phyloP scores from a whole-genome alignment of 192 early-diverging fungal genomes.

The Coemansia sp. region DNA sequence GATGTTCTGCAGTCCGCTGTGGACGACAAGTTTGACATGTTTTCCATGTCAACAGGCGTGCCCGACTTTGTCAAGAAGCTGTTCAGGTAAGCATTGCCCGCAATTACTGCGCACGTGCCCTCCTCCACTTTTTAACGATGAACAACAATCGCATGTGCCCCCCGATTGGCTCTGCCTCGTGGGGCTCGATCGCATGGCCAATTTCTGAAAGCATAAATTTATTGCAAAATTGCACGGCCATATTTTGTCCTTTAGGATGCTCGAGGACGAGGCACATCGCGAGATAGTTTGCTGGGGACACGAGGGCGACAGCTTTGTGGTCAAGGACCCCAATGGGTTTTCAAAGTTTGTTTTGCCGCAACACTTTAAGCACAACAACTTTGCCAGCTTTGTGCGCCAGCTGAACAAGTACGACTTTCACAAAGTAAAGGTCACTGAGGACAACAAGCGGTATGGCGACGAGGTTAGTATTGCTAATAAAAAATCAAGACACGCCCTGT shows the following conservation, averaged over 20 bases:
- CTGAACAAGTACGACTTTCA: slow-evolving; percentile 89
- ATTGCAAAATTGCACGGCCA: slow-evolving; percentile 1
- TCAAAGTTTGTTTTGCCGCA: slow-evolving; percentile 77
- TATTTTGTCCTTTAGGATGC: slow-evolving; percentile 39
- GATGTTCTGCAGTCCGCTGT: slow-evolving; percentile 38
- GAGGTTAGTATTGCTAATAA: slow-evolving; percentile 29
- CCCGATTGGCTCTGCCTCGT: slow-evolving; percentile 2
- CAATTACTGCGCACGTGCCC: not conserved
- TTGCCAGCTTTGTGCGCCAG: slow-evolving; percentile 88
- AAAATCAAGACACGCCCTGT: no score
- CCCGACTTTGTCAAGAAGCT: slow-evolving; percentile 59
- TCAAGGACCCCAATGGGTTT: slow-evolving; percentile 85
- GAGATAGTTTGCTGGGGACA: slow-evolving; percentile 72
- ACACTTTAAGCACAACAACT: slow-evolving; percentile 93
- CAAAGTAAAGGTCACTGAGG: slow-evolving; percentile 64
- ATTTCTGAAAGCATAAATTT: not conserved
- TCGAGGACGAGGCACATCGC: slow-evolving; percentile 53
- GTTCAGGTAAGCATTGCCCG: slow-evolving; percentile 36
- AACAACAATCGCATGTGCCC: not conserved
- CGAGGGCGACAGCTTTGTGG: slow-evolving; percentile 83
- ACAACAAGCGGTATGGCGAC: slow-evolving; percentile 52
- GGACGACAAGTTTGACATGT: slow-evolving; percentile 54
- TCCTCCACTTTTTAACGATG: not conserved
- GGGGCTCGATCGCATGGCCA: slow-evolving; percentile 1
- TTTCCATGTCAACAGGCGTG: slow-evolving; percentile 55